Evolutionary conservation across 1,284 basidiomycete genomes (phyloP).

Genomic region (Papiliotrema flavescens): DNA sequence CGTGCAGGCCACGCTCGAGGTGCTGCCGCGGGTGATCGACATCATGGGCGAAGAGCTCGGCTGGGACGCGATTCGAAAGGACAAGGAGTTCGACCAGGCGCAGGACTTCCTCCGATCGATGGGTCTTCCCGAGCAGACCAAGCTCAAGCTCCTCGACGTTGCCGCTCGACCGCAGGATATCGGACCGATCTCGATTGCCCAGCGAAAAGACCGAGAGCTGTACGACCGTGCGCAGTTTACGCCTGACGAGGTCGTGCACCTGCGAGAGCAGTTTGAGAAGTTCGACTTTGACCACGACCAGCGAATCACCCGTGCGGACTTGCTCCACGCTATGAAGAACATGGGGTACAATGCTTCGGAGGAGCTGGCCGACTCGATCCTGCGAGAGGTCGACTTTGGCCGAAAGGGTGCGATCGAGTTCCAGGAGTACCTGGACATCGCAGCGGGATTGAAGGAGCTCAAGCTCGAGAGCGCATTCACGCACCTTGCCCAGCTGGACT

Average conservation of each 20-base stretch:
- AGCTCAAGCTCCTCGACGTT: constrained; percentile 43
- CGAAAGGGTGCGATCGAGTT: constrained; percentile 59
- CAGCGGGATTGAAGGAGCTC: constrained; percentile 75
- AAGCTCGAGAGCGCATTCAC: constrained; percentile 56
- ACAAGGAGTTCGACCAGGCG: constrained; percentile 60
- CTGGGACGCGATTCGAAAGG: constrained; percentile 64
- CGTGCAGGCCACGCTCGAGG: constrained; percentile 76
- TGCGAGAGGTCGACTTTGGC: constrained; percentile 69
- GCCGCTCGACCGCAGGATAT: constrained; percentile 30
- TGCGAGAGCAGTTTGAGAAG: constrained; percentile 58
- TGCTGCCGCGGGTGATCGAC: constrained; percentile 81
- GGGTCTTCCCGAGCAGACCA: constrained; percentile 58
- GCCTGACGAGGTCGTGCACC: constrained; percentile 62
- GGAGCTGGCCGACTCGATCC: constrained; percentile 65
- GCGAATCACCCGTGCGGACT: constrained; percentile 42
- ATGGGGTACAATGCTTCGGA: constrained; percentile 41
- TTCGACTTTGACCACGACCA: constrained; percentile 50
- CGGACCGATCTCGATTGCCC: constrained; percentile 33
- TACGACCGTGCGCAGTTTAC: constrained; percentile 64
- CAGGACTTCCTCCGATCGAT: constrained; percentile 69
- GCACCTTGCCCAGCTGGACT: constrained; percentile 45
- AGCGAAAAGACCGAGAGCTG: constrained; percentile 41
- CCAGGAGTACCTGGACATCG: constrained; percentile 79
- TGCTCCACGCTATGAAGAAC: constrained; percentile 44
- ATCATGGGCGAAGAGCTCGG: constrained; percentile 84